Percentiles rank a stretch among this genome's conserved stretches.
These are phyloP conservation scores for Pseudozyma thailandica DNA, from an alignment of 1,284 basidiomycete species.

Conservation along the genomic window DNA sequence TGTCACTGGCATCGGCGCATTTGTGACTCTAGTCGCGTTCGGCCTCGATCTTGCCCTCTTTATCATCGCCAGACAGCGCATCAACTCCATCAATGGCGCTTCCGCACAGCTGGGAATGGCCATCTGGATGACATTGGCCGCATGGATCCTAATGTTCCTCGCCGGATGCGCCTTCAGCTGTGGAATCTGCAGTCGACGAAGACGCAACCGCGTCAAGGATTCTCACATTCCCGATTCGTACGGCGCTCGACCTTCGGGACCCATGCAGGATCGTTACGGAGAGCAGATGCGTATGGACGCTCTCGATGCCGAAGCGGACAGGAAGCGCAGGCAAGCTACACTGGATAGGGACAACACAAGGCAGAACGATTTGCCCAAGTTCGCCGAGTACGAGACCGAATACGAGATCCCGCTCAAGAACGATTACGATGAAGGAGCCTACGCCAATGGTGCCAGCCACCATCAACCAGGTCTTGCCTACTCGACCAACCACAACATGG, in stretches of 20 bases:
- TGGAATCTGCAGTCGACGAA: slow-evolving; percentile 49
- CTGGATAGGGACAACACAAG: slow-evolving; percentile 24
- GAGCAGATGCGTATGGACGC: slow-evolving; percentile 65
- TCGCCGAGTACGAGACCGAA: slow-evolving; percentile 63
- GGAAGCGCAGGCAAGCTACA: slow-evolving; percentile 50
- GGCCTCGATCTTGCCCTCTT: slow-evolving; percentile 62
- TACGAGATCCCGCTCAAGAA: slow-evolving; percentile 58
- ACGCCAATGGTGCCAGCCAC: slow-evolving; percentile 27
- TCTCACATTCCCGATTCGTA: slow-evolving; percentile 42
- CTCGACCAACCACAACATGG: slow-evolving; percentile 34
- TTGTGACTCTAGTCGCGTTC: slow-evolving; percentile 57
- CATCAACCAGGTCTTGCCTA: slow-evolving; percentile 42
- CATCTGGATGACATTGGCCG: slow-evolving; percentile 63
- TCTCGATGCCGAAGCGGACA: slow-evolving; percentile 56
- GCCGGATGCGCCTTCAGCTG: slow-evolving; percentile 57
- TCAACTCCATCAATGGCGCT: slow-evolving; percentile 54
- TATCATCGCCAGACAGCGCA: slow-evolving; percentile 61
- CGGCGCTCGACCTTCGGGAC: slow-evolving; percentile 22
- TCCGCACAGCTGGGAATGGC: slow-evolving; percentile 53
- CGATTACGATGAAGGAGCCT: slow-evolving; percentile 53
- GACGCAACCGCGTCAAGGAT: slow-evolving; percentile 48
- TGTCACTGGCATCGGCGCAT: slow-evolving; percentile 53
- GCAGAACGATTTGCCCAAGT: slow-evolving; percentile 57
- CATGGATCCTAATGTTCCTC: slow-evolving; percentile 58
- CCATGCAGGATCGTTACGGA: slow-evolving; percentile 37